Conservation (phyloP, 345 rosid genomes). For the Firmiana major region DNA sequence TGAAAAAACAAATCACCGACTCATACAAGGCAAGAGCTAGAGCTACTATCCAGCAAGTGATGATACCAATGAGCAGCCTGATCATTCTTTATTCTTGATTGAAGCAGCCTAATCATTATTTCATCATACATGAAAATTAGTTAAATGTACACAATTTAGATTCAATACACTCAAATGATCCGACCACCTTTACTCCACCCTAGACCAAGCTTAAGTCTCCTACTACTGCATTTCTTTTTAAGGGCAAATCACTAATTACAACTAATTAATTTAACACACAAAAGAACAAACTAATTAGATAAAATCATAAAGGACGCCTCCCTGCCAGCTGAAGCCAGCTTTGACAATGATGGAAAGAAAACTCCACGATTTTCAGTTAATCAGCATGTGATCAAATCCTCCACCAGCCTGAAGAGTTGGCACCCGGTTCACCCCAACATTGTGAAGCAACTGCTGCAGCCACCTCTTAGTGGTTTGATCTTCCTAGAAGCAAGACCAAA, state of each 20-base stretch:
- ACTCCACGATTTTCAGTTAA: slow-evolving; percentile 29
- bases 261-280: not conserved
- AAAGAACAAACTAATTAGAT: not conserved
- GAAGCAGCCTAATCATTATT: not conserved
- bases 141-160: not conserved
- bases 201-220: not conserved
- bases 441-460: slow-evolving; percentile 89
- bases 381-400: slow-evolving; percentile 82
- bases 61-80: not conserved
- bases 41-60: not conserved
- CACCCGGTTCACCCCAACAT: slow-evolving; percentile 66
- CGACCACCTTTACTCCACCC: not conserved
- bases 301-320: not conserved
- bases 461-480: slow-evolving; percentile 91
- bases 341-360: not conserved
- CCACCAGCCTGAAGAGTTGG: slow-evolving; percentile 62
- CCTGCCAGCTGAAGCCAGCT: not conserved
- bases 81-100: not conserved
- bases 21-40: not conserved
- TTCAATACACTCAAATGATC: not conserved
- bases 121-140: not conserved
- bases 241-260: not conserved
- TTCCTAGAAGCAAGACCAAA: slow-evolving; percentile 46
- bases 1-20: not conserved
- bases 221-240: not conserved